These are phyloP conservation scores for Phytophthora pseudosyringae DNA, from an alignment of 352 stramenopile species.

Conservation along the genomic window DNA sequence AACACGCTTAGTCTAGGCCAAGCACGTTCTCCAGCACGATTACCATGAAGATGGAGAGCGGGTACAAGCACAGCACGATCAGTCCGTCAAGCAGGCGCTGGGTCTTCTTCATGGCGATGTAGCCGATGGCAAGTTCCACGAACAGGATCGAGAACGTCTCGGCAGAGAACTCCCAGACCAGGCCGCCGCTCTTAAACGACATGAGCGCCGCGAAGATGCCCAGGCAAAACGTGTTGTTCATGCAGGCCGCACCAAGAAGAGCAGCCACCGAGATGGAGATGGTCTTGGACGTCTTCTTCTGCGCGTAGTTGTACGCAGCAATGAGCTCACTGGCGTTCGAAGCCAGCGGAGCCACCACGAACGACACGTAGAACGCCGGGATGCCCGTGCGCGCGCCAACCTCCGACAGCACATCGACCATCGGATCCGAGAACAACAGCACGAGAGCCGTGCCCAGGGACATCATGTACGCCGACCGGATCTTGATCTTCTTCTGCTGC, in stretches of 20 bases:
- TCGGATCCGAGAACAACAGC: constrained; percentile 97
- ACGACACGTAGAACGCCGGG: constrained; percentile 98
- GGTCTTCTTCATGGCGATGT: constrained; percentile 86
- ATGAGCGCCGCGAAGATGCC: constrained; percentile 98
- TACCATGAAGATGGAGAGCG: constrained; percentile 93
- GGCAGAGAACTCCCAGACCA: constrained; percentile 98
- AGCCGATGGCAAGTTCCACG: constrained; percentile 92
- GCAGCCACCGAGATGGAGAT: constrained; percentile 96
- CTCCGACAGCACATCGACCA: constrained; percentile 97
- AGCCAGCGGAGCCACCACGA: constrained; percentile 96
- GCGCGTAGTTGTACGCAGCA: constrained; percentile 96
- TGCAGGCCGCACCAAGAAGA: constrained; percentile 95
- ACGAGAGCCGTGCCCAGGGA: constrained; percentile 94
- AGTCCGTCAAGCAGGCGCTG: constrained; percentile 87
- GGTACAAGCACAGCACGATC: constrained; percentile 93
- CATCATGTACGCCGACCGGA: constrained; percentile 94
- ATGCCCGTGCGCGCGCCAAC: constrained; percentile 92
- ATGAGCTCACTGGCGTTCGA: constrained; percentile 99
- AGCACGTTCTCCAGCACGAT: constrained; percentile 92
- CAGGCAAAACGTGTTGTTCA: constrained; percentile 99
- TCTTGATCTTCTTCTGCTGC: constrained; percentile 96
- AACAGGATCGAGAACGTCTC: constrained; percentile 97
- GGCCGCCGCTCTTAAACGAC: constrained; percentile 89
- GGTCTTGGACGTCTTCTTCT: constrained; percentile 98
- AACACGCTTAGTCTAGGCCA: constrained; percentile 86